Conservation (phyloP, 2,329 filamentous ascomycete genomes). For the Aschersonia sp. region DNA sequence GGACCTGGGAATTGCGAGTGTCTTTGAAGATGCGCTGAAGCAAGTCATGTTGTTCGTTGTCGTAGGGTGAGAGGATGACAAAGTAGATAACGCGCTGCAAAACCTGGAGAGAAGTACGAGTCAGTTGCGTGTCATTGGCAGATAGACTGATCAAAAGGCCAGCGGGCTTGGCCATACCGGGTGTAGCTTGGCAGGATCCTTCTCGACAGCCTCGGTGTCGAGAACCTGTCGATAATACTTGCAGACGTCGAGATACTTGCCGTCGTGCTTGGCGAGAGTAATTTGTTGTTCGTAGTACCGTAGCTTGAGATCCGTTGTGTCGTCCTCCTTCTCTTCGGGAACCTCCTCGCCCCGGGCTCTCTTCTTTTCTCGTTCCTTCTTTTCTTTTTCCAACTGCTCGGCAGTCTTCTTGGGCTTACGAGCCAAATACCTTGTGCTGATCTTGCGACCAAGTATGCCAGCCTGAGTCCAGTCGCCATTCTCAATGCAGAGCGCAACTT, state of each 20-base stretch:
- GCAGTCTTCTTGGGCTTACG: slow-evolving; percentile 82
- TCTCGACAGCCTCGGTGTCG: slow-evolving; percentile 88
- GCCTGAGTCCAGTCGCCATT: slow-evolving; percentile 94
- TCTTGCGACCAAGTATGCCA: slow-evolving; percentile 85
- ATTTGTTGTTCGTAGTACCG: slow-evolving; percentile 97
- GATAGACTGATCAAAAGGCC: background rate
- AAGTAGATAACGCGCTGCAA: slow-evolving; percentile 96
- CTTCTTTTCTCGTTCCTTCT: slow-evolving; percentile 78
- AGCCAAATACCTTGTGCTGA: slow-evolving; percentile 83
- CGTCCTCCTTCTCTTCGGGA: slow-evolving; percentile 63
- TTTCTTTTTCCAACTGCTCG: slow-evolving; percentile 81
- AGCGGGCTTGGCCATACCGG: slow-evolving; percentile 43
- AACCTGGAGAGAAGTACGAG: slow-evolving; percentile 37
- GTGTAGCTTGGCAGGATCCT: slow-evolving; percentile 72
- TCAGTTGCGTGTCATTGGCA: background rate
- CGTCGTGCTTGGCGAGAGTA: slow-evolving; percentile 84
- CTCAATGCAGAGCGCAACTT: slow-evolving; percentile 89
- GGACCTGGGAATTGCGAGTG: slow-evolving; percentile 61
- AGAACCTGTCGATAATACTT: slow-evolving; percentile 96
- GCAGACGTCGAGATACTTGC: slow-evolving; percentile 94
- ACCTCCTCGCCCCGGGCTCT: slow-evolving; percentile 67
- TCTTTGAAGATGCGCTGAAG: slow-evolving; percentile 87
- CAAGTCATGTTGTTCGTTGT: slow-evolving; percentile 97
- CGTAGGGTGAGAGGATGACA: slow-evolving; percentile 87
- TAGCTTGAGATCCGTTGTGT: slow-evolving; percentile 92